Evolutionary conservation across 441 rosid genomes (phyloP).

Genomic region (Corymbia citriodora): DNA sequence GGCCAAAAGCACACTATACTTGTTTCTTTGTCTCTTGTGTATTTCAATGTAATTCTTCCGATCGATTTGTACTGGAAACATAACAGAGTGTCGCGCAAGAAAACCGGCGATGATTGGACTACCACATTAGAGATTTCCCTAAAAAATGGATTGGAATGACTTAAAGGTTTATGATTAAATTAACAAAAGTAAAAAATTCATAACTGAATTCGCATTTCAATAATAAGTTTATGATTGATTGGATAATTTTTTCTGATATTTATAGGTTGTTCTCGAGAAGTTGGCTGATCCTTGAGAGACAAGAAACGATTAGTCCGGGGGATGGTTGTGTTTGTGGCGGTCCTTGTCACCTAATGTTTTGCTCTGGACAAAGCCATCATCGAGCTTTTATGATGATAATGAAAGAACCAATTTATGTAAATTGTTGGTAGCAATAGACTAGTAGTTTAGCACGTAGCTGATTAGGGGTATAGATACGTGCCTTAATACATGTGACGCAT

Average conservation of each 20-base stretch:
- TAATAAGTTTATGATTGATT: background rate
- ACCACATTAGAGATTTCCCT: rapidly evolving
- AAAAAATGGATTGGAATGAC: background rate
- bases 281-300: background rate
- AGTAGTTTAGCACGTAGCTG: background rate
- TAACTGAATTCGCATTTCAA: background rate
- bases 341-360: background rate
- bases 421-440: background rate
- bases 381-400: background rate
- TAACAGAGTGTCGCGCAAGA: rapidly evolving
- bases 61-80: too few relatives aligned
- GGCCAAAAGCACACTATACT: background rate
- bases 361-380: background rate
- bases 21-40: background rate
- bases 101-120: background rate
- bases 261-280: background rate
- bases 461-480: background rate
- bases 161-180: background rate
- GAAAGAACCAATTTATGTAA: background rate
- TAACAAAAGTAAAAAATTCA: background rate
- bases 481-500: background rate
- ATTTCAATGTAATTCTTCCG: rapidly evolving
- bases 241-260: background rate
- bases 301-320: background rate
- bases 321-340: background rate